phyloP scores from a whole-genome alignment of 139 green algal genomes.

The Chlamydomonas eustigma region DNA sequence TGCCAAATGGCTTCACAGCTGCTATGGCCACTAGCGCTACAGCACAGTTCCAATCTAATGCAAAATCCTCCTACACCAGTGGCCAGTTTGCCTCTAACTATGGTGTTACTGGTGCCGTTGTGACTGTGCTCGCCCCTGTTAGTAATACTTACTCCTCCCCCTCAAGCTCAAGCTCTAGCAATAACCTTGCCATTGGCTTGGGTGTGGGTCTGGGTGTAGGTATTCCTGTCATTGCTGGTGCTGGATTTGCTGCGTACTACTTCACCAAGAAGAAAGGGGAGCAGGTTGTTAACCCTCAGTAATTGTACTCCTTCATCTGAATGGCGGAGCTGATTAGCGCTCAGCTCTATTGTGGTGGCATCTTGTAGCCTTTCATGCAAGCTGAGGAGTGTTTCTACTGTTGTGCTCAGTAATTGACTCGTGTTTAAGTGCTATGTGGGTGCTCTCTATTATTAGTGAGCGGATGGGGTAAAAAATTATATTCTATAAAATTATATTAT shows the following conservation, averaged over 20 bases:
- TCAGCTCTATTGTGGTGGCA: too few species aligned
- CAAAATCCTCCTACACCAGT: not conserved
- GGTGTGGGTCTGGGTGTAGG: conserved; percentile 13
- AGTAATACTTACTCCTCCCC: not conserved
- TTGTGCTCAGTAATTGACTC: too few species aligned
- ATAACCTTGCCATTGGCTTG: conserved; percentile 3
- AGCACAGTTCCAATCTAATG: not conserved
- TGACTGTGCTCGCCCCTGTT: not conserved
- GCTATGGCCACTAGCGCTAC: not conserved
- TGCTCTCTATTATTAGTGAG: too few species aligned
- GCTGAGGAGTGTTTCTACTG: too few species aligned
- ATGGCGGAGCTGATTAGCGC: too few species aligned
- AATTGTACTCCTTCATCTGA: too few species aligned
- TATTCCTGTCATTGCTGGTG: not conserved
- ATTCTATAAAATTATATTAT: too few species aligned
- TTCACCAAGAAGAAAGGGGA: conserved; percentile 2
- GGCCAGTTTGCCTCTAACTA: not conserved
- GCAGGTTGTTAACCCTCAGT: not conserved
- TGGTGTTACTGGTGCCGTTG: not conserved
- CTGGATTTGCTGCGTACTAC: not conserved
- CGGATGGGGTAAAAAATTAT: too few species aligned
- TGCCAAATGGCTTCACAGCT: not conserved
- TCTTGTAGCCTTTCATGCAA: too few species aligned
- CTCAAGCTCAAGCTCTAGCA: not conserved
- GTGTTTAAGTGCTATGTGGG: too few species aligned